Percentiles rank a stretch among this genome's conserved stretches.
Conservation (phyloP, 2,329 filamentous ascomycete species). For the Paecilomyces sp. region DNA sequence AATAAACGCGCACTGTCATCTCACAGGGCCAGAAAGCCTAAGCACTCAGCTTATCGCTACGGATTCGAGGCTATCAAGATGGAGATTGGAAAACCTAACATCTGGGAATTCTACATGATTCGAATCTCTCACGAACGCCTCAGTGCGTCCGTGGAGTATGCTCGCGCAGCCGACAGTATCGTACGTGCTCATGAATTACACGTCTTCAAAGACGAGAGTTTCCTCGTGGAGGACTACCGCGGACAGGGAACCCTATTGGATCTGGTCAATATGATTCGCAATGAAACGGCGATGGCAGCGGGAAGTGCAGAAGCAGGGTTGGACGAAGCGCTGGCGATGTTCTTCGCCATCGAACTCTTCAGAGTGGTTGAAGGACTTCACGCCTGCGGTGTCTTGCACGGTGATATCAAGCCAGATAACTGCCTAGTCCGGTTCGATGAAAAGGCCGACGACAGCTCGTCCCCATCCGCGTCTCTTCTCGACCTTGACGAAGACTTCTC, state of each 20-base stretch:
- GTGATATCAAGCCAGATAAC: conserved; percentile 93
- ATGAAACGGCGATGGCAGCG: conserved; percentile 49
- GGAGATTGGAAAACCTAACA: conserved; percentile 70
- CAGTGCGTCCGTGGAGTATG: conserved; percentile 49
- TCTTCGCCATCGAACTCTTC: conserved; percentile 86
- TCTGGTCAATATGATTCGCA: conserved; percentile 77
- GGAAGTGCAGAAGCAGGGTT: conserved; percentile 56
- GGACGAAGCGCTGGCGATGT: conserved; percentile 90
- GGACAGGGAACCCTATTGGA: conserved; percentile 92
- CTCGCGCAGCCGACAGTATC: conserved; percentile 67
- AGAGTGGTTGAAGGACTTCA: conserved; percentile 86
- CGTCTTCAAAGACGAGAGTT: conserved; percentile 82
- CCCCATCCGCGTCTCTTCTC: conserved; percentile 21
- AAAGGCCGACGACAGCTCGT: conserved; percentile 10
- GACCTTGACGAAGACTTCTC: conserved; percentile 18
- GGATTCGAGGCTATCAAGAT: conserved; percentile 85
- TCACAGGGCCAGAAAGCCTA: conserved; percentile 23
- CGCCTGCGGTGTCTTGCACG: conserved; percentile 71
- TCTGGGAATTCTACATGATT: conserved; percentile 98
- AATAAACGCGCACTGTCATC: conserved; percentile 50
- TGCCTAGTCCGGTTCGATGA: conserved; percentile 77
- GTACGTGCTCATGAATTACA: conserved; percentile 85
- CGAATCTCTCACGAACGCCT: conserved; percentile 71
- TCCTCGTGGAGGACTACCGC: conserved; percentile 79
- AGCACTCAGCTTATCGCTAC: conserved; percentile 35